A percentile compares a stretch with the other conserved stretches of the same genome.
Conservation (phyloP, 768 basidiomycete genomes). For the Tulasnella calospora region DNA sequence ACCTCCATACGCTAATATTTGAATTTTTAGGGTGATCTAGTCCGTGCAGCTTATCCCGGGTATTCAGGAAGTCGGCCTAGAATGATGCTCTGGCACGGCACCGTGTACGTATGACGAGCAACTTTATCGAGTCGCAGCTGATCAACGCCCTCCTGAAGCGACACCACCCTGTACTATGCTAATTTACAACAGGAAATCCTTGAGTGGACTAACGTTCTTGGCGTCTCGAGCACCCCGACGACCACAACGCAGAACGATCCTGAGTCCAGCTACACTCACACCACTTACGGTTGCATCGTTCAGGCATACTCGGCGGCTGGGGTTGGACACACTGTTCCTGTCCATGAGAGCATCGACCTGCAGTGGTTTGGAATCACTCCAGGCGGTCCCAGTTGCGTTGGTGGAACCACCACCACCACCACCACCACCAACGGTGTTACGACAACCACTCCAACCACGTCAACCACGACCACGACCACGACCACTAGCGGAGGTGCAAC, state of each 20-base stretch:
- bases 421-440: constrained; percentile 12
- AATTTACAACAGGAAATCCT: constrained; percentile 52
- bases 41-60: constrained; percentile 48
- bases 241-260: constrained; percentile 44
- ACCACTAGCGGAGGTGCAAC: background rate
- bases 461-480: background rate
- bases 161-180: constrained; percentile 47
- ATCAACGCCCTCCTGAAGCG: constrained; percentile 34
- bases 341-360: constrained; percentile 46
- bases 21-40: constrained; percentile 42
- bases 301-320: constrained; percentile 49
- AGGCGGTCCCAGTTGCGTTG: constrained; percentile 7
- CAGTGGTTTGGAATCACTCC: constrained; percentile 45
- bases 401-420: background rate
- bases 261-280: constrained; percentile 44
- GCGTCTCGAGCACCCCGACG: constrained; percentile 42
- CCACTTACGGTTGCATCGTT: constrained; percentile 48
- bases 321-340: constrained; percentile 51
- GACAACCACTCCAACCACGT: background rate
- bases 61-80: constrained; percentile 50
- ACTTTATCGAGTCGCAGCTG: background rate
- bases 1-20: background rate
- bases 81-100: constrained; percentile 55
- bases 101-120: constrained; percentile 33
- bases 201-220: constrained; percentile 55